Base-by-base conservation (phyloP, 768 basidiomycete species). In the Astraeus odoratus region DNA sequence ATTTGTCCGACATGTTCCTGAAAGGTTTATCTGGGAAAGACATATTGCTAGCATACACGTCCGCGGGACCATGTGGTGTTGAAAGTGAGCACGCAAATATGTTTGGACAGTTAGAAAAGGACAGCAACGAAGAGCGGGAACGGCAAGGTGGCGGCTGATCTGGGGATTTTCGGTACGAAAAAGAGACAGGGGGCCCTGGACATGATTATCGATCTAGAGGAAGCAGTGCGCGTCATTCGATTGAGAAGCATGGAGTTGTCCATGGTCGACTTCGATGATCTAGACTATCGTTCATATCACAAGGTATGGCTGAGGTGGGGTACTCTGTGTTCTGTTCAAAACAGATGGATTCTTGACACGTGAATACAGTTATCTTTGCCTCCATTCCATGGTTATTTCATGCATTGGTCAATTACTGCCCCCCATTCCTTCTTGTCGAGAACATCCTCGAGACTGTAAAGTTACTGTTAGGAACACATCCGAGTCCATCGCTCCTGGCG, bases 41-140 rank as follows among this genome's bases (percentile, higher is more conserved):
- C 62, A 48, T 10, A 63, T 84, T 22, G 79, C 75, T 0, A 75
- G 77, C 6, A 67, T 71, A 19, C 58, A 65, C n/a, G 65, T 82
- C 0, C 76, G 78, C 16, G 77, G 71, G 7, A 51, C 56, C 9
- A 79, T 82, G 5, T 87, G 24, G 60, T 68, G 42, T 88, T 85
- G 84, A 66, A 81, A 23, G 85, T 86, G 1, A 88, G 86, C 59
- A 57, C 64, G n/a, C 52, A 47, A 39, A 78, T 77, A 0, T 88
- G 86, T 58, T 56, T 89, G 44, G 71, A 72, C 25, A 86, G 81
- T 54, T 60, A 87, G 53, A 72, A 70, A 9, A 27, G 43, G 9
- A 12, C 13, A 27, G 15, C 10, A 4, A 27, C n/a, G 8, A 13
- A 1, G 23, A 20, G 9, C 8, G 18, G 23, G 10, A 20, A 12